Evolutionary conservation across 176 grass and related monocot genomes (phyloP), one percentile per base, ranked within the genome.

Genomic region (Zea luxurians): DNA sequence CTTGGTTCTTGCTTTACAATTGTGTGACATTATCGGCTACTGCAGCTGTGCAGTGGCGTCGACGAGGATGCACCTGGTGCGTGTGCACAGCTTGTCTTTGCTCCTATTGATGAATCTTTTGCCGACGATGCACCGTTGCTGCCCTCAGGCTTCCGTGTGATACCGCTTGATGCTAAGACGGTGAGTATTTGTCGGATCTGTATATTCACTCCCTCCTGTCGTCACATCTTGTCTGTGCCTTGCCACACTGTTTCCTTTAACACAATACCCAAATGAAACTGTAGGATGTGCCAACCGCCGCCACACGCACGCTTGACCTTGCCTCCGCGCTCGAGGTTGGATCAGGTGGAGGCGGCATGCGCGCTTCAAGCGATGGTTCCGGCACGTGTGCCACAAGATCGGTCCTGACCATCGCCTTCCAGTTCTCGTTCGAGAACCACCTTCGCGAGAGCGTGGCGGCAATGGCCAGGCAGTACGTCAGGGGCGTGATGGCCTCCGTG

Each of bases 21-120:
- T 6, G 6, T 2, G 21, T 17, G 21, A 40, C 43, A 17, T 70
- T 7, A 45, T 79, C 66, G 77, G 6, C 44, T 68, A 64, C 70
- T 48, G 8, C 86, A 99, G 96, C 75, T 99, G 55, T 99, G 96
- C 62, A 91, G 81, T 1, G 96, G 96, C 12, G 70, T 95, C 80
- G 96, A 95, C 73, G 92, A 99, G 84, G 89, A 84, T 77, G 92
- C 90, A 37, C 61, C 89, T 0, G 87, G 92, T 68, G 80, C 92
- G 1, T 95, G 88, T 43, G 90, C 96, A 18, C 96, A 99, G 79
- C 92, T 99, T 60, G 90, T 99, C 27, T 99, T 95, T 90, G 96
- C 92, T 60, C 96, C 92, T 50, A 99, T 99, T 1, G 96, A 95
- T 77, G 96, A 92, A 83, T 93, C 92, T 78, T 92, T 99, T 87